These are phyloP conservation scores for Saturnispora silvae DNA, from an alignment of 805 yeast genomes.

Conservation along the genomic window DNA sequence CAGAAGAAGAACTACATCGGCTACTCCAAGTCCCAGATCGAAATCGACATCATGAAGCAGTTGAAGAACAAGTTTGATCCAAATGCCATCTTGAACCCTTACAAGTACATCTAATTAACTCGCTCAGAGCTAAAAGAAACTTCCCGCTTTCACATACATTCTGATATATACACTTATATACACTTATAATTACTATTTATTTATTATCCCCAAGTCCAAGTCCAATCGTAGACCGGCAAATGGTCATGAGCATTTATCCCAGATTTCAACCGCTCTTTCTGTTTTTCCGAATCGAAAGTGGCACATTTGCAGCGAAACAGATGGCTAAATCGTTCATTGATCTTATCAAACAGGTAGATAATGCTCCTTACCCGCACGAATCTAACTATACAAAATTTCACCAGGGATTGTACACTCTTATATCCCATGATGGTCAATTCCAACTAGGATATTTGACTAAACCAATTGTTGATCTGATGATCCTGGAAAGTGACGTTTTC, in stretches of 20 bases:
- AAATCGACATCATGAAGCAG: slow-evolving; percentile 65
- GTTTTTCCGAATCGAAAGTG: too few species aligned
- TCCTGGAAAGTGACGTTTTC: slow-evolving; percentile 15
- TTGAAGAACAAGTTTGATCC: slow-evolving; percentile 84
- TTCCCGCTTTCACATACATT: too few species aligned
- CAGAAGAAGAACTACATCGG: slow-evolving; percentile 87
- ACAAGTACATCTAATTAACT: slow-evolving; percentile 65
- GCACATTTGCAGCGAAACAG: neutral
- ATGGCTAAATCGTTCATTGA: slow-evolving; percentile 15
- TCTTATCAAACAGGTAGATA: slow-evolving; percentile 23
- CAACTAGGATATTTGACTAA: slow-evolving; percentile 32
- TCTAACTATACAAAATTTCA: slow-evolving; percentile 9
- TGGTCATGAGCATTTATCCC: neutral
- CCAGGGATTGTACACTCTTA: slow-evolving; percentile 23
- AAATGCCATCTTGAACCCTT: slow-evolving; percentile 85
- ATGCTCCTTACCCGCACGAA: slow-evolving; percentile 23
- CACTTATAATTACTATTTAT: neutral
- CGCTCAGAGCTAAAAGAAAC: too few species aligned
- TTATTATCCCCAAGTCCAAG: too few species aligned
- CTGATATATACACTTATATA: too few species aligned
- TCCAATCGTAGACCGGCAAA: neutral
- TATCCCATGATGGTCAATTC: slow-evolving; percentile 27
- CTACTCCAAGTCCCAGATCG: slow-evolving; percentile 67
- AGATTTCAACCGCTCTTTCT: neutral
- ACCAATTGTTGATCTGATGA: slow-evolving; percentile 24